Evolutionary conservation across 2,329 filamentous ascomycete genomes (phyloP).

Genomic region (Pseudogymnoascus sp.): DNA sequence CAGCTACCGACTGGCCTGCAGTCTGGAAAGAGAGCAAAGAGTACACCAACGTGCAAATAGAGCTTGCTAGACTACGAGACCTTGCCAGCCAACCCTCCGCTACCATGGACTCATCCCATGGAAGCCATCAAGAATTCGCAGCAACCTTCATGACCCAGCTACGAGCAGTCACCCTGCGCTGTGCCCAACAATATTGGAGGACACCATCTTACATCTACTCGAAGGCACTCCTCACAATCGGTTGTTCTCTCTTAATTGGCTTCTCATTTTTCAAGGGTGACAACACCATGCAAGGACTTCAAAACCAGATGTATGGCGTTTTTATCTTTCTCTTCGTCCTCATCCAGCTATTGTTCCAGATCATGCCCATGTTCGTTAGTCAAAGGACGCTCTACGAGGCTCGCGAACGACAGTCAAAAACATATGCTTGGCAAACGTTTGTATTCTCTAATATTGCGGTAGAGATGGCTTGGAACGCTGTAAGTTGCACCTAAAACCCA

Average conservation of each 20-base stretch:
- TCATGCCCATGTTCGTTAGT: slow-evolving; percentile 61
- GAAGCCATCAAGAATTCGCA: slow-evolving; percentile 61
- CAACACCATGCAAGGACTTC: slow-evolving; percentile 56
- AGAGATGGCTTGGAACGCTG: slow-evolving; percentile 73
- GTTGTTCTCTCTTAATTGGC: slow-evolving; percentile 55
- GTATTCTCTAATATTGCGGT: slow-evolving; percentile 50
- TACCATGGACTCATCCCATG: slow-evolving; percentile 31
- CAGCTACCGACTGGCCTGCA: slow-evolving; percentile 57
- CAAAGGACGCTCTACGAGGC: slow-evolving; percentile 59
- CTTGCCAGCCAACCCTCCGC: slow-evolving; percentile 1
- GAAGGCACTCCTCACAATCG: slow-evolving; percentile 51
- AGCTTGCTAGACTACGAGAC: slow-evolving; percentile 22
- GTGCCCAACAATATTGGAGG: slow-evolving; percentile 70
- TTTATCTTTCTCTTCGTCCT: slow-evolving; percentile 65
- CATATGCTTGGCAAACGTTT: slow-evolving; percentile 23
- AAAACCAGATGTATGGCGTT: slow-evolving; percentile 62
- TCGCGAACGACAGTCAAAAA: slow-evolving; percentile 7
- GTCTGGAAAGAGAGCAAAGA: slow-evolving; percentile 45
- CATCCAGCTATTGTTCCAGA: slow-evolving; percentile 53
- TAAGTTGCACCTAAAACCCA: slow-evolving; percentile 41
- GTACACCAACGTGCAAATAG: not conserved
- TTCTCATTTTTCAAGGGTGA: slow-evolving; percentile 55
- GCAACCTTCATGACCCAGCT: slow-evolving; percentile 63
- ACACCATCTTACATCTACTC: slow-evolving; percentile 67
- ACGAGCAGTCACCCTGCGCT: slow-evolving; percentile 53